Evolutionary conservation across 805 yeast genomes (phyloP), one percentile per base, ranked within the genome.

Genomic region (Helenozyma baotianmanensis): DNA sequence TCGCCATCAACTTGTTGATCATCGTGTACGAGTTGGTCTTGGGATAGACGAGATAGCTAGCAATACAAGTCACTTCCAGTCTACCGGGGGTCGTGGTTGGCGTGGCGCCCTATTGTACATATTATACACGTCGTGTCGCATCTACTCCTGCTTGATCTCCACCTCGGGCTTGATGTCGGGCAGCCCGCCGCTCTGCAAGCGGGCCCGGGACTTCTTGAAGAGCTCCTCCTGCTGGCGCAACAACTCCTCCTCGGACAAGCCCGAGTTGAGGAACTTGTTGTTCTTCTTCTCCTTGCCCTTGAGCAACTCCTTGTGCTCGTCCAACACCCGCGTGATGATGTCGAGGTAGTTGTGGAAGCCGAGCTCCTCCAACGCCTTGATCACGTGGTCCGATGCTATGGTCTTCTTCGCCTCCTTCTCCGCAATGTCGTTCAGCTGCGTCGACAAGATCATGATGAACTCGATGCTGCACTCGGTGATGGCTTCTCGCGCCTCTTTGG

Each of bases 401-500:
- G 98, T 92, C 60, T 92, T 92, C 59, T 92, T 92, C 33, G 94
- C 79, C 55, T 92, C 98, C 49, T 82, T 83, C 49, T 92, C 97
- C 1, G 97, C 97, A 45, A 92, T 88, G 42, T 92, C 97, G 50
- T 90, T 89, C 35, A 90, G 82, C 61, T 88, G 95, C 3, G 95
- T 86, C 9, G 96, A 83, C 26, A 90, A 66, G 38, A 90, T 86
- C 95, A 92, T 90, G 39, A 92, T 82, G 56, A 92, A 90, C 60
- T 88, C 96, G 35, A 92, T 87, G 50, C 97, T 88, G 58, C 96
- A 90, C 54, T 92, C 97, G 27, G 95, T 90, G 27, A 92, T 75
- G 27, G 95, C 92, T 51, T 90, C 97, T 37, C 97, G 70, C 2
- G 97, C 95, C 45, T 92, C 97, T 47, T 89, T 84, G 25, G 95